Evolutionary conservation across 2,329 filamentous ascomycete genomes (phyloP).

Genomic region (Arachnomyces sp.): DNA sequence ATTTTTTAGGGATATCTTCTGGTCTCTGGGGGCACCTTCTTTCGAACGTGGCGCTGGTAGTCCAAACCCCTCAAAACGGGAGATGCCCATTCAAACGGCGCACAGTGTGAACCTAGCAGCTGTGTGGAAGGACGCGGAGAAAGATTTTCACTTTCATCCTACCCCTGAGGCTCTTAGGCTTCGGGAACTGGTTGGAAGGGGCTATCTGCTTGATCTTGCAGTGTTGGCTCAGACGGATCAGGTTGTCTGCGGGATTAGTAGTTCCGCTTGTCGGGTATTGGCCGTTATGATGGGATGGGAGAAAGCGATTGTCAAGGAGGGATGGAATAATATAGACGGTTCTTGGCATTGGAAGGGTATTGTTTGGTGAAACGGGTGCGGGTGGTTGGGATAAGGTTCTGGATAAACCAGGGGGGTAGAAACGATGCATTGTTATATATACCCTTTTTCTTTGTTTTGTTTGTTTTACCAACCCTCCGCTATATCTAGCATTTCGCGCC

Average conservation of each 20-base stretch:
- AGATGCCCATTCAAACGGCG: too few relatives aligned
- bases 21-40: slow-evolving; percentile 58
- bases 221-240: slow-evolving; percentile 63
- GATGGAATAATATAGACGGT: slow-evolving; percentile 76
- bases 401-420: too few relatives aligned
- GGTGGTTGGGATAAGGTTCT: too few relatives aligned
- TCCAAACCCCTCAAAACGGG: slow-evolving; percentile 15
- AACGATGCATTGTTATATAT: too few relatives aligned
- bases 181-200: slow-evolving; percentile 67
- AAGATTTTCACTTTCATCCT: slow-evolving; percentile 20
- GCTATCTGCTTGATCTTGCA: slow-evolving; percentile 73
- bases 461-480: too few relatives aligned
- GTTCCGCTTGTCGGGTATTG: slow-evolving; percentile 57
- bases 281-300: slow-evolving; percentile 88
- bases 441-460: too few relatives aligned
- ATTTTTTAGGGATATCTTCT: slow-evolving; percentile 76
- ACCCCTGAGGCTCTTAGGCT: slow-evolving; percentile 50
- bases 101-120: too few relatives aligned
- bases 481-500: too few relatives aligned
- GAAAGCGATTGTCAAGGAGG: slow-evolving; percentile 46
- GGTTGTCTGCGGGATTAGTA: slow-evolving; percentile 68
- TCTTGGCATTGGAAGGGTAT: slow-evolving; percentile 53
- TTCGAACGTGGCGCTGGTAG: slow-evolving; percentile 30
- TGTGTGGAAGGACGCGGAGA: background rate
- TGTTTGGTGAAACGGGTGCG: slow-evolving; percentile 12